Evolutionary conservation across 2,329 filamentous ascomycete genomes (phyloP), one percentile per base, ranked within the genome.

Genomic region (Rhynchosporium graminicola): DNA sequence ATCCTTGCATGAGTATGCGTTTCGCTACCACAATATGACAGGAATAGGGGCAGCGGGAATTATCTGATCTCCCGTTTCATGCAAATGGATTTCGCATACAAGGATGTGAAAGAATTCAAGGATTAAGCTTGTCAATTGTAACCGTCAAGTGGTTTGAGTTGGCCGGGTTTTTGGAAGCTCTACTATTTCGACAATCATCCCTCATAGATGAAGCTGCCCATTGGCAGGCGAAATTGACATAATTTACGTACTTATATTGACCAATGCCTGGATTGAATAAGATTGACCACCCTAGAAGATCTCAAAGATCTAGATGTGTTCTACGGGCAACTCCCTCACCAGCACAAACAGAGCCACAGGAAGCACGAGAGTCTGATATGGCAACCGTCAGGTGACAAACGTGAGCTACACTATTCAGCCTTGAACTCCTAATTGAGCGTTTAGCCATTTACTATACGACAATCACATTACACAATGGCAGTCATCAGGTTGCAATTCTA

Each of bases 51-150:
- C 40, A 59, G 55, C 46, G 47, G 29, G 38, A 42, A 26, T 51
- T 57, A 65, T 63, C 48, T 67, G 66, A 68, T 69, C 62, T 66
- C 65, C 64, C 57, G 65, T 66, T 47, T 70, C 63, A 70, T 67
- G 67, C 65, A 63, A 56, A 64, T 65, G 20, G 20, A 20, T 20
- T 20, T 20, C 20, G 20, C 20, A 20, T 20, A 20, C 20, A 20
- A 20, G 20, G 20, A 20, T 1, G 20, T 20, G 64, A 64, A 70
- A 70, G 67, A 65, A 46, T 48, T 57, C 47, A 28, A 59, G 52
- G 61, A 42, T 55, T 12, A 62, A 54, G 51, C 58, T 58, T 20
- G 60, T 50, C 36, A 40, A 28, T 40, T 13, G 20, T 40, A 42
- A 43, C 9, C 9, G 33, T 36, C 2, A 6, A 10, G 9, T 40